A percentile compares a stretch with the other conserved stretches of the same genome.
Evolutionary conservation across 2,329 filamentous ascomycete genomes (phyloP).

Genomic region (Fusarium heterosporum): DNA sequence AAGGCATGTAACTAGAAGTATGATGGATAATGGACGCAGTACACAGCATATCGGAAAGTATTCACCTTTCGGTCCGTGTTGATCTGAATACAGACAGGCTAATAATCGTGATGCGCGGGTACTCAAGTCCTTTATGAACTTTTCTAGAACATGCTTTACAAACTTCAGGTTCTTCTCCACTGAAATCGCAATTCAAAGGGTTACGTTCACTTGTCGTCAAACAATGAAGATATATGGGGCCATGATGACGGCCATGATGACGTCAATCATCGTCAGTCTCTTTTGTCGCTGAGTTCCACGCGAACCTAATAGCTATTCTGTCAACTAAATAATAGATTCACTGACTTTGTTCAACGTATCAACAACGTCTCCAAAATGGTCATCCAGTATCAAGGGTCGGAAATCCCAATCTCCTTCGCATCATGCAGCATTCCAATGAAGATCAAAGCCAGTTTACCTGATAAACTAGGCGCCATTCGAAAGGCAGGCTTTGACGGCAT

Average conservation of each 20-base stretch:
- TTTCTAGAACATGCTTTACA: too few species aligned
- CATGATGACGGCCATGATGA: constrained; percentile 16
- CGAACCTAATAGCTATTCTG: too few species aligned
- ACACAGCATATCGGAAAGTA: too few species aligned
- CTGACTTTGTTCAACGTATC: rapidly evolving
- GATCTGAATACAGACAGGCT: too few species aligned
- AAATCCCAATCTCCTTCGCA: constrained; percentile 57
- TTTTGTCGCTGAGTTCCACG: neutral
- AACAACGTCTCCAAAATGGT: neutral
- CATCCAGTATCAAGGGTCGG: constrained; percentile 5
- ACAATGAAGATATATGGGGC: neutral
- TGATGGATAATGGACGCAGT: too few species aligned
- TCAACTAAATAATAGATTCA: neutral
- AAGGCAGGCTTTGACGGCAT: constrained; percentile 74
- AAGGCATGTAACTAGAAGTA: too few species aligned
- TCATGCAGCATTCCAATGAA: constrained; percentile 65
- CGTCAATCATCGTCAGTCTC: constrained; percentile 20
- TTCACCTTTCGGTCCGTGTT: too few species aligned
- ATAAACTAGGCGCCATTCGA: constrained; percentile 72
- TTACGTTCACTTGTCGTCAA: constrained; percentile 17
- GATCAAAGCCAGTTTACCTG: constrained; percentile 63
- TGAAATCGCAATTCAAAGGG: neutral
- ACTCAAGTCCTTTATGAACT: too few species aligned
- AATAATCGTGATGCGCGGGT: too few species aligned
- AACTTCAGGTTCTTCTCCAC: neutral